Conservation (phyloP, 192 early-diverging fungal species). For the Coemansia sp. region DNA sequence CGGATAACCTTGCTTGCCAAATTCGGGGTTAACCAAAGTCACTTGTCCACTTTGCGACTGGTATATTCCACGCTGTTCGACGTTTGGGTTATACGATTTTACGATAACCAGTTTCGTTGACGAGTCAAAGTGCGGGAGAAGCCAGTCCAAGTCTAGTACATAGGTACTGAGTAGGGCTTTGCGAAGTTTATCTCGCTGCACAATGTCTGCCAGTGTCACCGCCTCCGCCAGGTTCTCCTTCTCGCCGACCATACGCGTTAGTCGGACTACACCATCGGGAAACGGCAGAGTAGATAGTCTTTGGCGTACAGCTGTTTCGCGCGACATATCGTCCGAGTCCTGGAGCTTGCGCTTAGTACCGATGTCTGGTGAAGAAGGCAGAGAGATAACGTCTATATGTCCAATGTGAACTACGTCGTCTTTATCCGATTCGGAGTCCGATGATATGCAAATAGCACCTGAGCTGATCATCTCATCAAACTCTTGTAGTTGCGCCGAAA, state of each 20-base stretch:
- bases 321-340: background rate
- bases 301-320: background rate
- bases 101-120: constrained; percentile 42
- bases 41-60: constrained; percentile 26
- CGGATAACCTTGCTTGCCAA: constrained; percentile 50
- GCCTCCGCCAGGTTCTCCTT: background rate
- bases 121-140: constrained; percentile 46
- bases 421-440: constrained; percentile 2
- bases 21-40: constrained; percentile 55
- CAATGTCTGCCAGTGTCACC: constrained; percentile 14
- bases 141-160: constrained; percentile 58
- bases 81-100: constrained; percentile 16
- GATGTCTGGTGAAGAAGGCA: background rate
- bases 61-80: constrained; percentile 21
- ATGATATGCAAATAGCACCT: constrained; percentile 28
- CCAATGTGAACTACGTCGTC: background rate
- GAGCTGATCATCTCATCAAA: constrained; percentile 29
- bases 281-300: constrained; percentile 8
- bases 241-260: constrained; percentile 23
- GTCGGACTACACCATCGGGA: constrained; percentile 22
- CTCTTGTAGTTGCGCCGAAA: constrained; percentile 6
- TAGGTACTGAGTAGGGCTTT: constrained; percentile 63
- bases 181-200: constrained; percentile 25
- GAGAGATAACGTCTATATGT: background rate
- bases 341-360: background rate